Evolutionary conservation across 176 grass and related monocot species (phyloP), one percentile per base, ranked within the genome.

Genomic region (Typha latifolia): DNA sequence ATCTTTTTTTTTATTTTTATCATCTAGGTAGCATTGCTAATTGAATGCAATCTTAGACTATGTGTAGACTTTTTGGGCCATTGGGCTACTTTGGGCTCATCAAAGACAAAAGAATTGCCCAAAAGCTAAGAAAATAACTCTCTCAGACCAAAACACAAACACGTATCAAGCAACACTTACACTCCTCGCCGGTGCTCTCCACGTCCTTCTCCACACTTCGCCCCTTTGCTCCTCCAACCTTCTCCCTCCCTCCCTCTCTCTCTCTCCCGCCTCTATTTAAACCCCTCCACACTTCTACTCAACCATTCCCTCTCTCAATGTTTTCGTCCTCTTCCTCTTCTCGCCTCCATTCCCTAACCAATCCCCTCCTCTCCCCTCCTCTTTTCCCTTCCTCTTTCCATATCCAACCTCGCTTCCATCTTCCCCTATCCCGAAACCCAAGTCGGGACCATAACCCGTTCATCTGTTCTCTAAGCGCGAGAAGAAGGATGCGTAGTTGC

Each of bases 271-370:
- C n/a, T n/a, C n/a, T n/a, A n/a, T n/a, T n/a, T n/a, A n/a, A n/a
- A n/a, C n/a, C 47, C 10, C 63, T 21, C 22, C 22, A 16, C 22
- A 32, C 63, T 26, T 14, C 12, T 27, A 53, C n/a, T 21, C 37
- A 10, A 69, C 43, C 21, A 14, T 24, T 16, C 59, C 74, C n/a
- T n/a, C n/a, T 71, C 62, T n/a, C 71, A 68, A 49, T 63, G 27
- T 47, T 59, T 67, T 59, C 55, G 53, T 48, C 79, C 34, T 68
- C 24, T n/a, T 47, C 56, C 72, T 18, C 27, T 67, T 76, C 63
- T 27, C 70, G 50, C 47, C 29, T 66, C 66, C 64, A 50, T 59
- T 50, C 51, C 61, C 48, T 69, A 14, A 2, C 32, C 29, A 32
- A 21, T 22, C 24, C 49, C 13, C 23, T 63, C 29, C 53, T 14